phyloP scores from a whole-genome alignment of 345 rosid species.

The Sonneratia alba region DNA sequence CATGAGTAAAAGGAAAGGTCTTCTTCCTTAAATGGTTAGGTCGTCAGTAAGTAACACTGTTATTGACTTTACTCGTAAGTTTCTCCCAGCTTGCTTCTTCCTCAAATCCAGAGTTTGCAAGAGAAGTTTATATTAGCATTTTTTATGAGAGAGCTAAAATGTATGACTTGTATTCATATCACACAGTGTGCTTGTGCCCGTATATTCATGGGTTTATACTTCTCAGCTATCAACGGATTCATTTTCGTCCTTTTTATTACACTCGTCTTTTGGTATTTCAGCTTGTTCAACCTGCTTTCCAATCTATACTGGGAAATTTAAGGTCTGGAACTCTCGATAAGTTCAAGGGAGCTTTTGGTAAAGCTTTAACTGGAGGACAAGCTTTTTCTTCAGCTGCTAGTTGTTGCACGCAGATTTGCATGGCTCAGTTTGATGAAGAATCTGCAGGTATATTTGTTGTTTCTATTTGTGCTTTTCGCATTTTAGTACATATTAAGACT shows the following conservation, averaged over 20 bases:
- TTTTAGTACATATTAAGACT: neutral
- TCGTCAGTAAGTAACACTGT: neutral
- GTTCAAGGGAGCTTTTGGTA: conserved; percentile 72
- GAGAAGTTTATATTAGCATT: neutral
- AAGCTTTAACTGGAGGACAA: conserved; percentile 73
- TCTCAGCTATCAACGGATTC: neutral
- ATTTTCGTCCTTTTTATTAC: neutral
- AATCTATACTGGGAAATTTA: conserved; percentile 66
- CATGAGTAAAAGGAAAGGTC: neutral
- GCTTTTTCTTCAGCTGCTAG: conserved; percentile 60
- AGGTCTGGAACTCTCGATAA: conserved; percentile 57
- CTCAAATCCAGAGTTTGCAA: neutral
- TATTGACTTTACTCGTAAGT: neutral
- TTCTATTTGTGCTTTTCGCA: neutral
- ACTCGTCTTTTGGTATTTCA: conserved; percentile 12
- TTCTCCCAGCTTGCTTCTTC: neutral
- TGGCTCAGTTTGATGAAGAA: conserved; percentile 60
- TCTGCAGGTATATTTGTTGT: conserved; percentile 45
- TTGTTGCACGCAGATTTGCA: conserved; percentile 31
- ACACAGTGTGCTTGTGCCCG: neutral
- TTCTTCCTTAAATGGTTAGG: neutral
- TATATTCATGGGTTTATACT: neutral
- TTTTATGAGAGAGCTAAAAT: neutral
- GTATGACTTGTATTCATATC: neutral
- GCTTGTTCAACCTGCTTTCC: conserved; percentile 91